Evolutionary conservation across 108 stramenopile genomes (phyloP).

Genomic region (Fragilaria radians): DNA sequence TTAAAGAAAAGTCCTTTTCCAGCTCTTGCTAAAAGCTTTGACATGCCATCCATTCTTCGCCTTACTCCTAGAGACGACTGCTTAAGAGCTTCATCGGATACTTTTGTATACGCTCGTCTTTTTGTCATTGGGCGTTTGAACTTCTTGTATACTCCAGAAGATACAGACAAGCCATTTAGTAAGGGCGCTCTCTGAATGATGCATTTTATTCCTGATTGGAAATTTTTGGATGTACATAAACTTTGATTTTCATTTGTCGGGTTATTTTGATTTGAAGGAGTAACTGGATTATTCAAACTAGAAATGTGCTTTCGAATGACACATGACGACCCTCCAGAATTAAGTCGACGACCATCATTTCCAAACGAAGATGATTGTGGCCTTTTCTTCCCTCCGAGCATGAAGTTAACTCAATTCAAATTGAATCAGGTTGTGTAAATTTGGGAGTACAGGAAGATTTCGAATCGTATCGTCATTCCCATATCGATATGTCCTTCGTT

Average conservation of each 20-base stretch:
- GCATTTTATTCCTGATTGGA: constrained; percentile 34
- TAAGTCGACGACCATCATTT: constrained; percentile 40
- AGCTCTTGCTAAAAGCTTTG: constrained; percentile 61
- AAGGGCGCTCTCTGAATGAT: constrained; percentile 53
- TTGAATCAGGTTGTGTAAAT: no score
- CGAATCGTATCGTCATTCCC: no score
- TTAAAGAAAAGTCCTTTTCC: constrained; percentile 60
- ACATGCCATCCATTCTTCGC: constrained; percentile 68
- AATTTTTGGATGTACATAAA: no score
- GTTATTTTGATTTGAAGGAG: background rate
- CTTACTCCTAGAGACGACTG: constrained; percentile 48
- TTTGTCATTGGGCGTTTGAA: constrained; percentile 80
- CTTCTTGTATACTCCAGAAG: constrained; percentile 31
- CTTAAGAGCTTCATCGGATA: constrained; percentile 53
- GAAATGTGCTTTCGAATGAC: background rate
- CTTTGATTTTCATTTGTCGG: constrained; percentile 8
- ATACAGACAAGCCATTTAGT: constrained; percentile 45
- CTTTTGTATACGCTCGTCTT: constrained; percentile 61
- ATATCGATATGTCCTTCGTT: no score
- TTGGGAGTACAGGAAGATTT: no score
- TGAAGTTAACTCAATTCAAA: no score
- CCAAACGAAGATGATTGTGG: constrained; percentile 38
- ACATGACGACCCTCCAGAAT: background rate
- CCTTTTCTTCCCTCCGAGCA: constrained; percentile 7
- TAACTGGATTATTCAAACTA: background rate